These are phyloP conservation scores for Pseudovirgaria hyperparasitica DNA, from an alignment of 2,329 filamentous ascomycete genomes.

Conservation along the genomic window DNA sequence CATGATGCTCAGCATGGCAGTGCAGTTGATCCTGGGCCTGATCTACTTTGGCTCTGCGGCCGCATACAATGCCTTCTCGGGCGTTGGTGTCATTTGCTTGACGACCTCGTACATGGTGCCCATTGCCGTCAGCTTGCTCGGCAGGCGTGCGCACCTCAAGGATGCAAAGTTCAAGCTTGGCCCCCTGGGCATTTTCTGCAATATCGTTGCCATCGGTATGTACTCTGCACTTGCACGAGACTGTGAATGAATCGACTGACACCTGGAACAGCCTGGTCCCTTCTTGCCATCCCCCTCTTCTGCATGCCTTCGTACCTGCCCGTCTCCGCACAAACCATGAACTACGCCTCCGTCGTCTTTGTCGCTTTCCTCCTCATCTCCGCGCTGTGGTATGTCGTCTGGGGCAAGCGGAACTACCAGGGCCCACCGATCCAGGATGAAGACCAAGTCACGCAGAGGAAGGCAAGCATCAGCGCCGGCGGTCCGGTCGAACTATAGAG, in stretches of 20 bases:
- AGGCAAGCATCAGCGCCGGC: too few relatives aligned
- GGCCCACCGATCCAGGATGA: constrained; percentile 38
- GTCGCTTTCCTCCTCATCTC: constrained; percentile 50
- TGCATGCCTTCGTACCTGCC: constrained; percentile 57
- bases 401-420: constrained; percentile 57
- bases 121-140: constrained; percentile 50
- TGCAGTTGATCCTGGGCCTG: constrained; percentile 50
- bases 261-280: constrained; percentile 40
- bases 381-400: constrained; percentile 53
- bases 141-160: constrained; percentile 46
- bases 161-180: constrained; percentile 50
- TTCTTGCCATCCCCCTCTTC: constrained; percentile 59
- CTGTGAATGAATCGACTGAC: constrained; percentile 1
- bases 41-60: constrained; percentile 58
- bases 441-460: too few relatives aligned
- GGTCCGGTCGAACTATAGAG: too few relatives aligned
- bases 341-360: constrained; percentile 67
- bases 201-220: constrained; percentile 50
- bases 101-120: constrained; percentile 57
- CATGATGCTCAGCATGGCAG: constrained; percentile 57
- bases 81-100: constrained; percentile 56
- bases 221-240: constrained; percentile 19
- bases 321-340: constrained; percentile 47
- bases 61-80: constrained; percentile 62
- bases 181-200: constrained; percentile 46